phyloP scores from a whole-genome alignment of 306 rosid species.

The Lablab purpureus region DNA sequence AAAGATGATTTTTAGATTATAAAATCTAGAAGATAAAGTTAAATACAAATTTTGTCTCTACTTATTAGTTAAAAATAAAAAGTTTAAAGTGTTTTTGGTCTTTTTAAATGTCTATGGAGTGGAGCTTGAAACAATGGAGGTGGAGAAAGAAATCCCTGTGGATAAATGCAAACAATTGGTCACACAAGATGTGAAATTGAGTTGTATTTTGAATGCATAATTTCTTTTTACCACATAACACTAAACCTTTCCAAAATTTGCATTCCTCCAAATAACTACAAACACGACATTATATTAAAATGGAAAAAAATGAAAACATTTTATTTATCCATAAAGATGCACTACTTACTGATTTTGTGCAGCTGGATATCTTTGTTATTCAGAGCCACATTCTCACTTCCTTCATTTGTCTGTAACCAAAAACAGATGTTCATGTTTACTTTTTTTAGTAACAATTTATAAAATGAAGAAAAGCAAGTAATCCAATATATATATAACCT shows the following conservation, averaged over 20 bases:
- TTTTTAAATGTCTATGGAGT: no score
- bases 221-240: not conserved
- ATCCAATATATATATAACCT: not conserved
- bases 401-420: slow-evolving; percentile 22
- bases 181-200: not conserved
- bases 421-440: not conserved
- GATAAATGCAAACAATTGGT: not conserved
- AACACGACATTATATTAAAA: not conserved
- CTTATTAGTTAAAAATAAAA: no score
- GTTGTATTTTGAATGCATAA: not conserved
- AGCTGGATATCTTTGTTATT: not conserved
- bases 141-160: not conserved
- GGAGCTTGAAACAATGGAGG: no score
- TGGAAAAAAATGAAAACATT: not conserved
- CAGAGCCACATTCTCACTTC: slow-evolving; percentile 7
- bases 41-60: no score
- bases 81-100: no score
- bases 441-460: not conserved
- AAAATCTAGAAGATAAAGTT: no score
- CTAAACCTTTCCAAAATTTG: not conserved
- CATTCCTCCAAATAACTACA: not conserved
- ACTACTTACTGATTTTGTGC: slow-evolving; percentile 59
- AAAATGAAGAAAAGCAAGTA: not conserved
- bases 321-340: not conserved
- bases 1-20: no score